A percentile compares a stretch with the other conserved stretches of the same genome.
These are phyloP conservation scores for Primulina tabacum DNA, from an alignment of 257 asterid genomes.

Conservation along the genomic window DNA sequence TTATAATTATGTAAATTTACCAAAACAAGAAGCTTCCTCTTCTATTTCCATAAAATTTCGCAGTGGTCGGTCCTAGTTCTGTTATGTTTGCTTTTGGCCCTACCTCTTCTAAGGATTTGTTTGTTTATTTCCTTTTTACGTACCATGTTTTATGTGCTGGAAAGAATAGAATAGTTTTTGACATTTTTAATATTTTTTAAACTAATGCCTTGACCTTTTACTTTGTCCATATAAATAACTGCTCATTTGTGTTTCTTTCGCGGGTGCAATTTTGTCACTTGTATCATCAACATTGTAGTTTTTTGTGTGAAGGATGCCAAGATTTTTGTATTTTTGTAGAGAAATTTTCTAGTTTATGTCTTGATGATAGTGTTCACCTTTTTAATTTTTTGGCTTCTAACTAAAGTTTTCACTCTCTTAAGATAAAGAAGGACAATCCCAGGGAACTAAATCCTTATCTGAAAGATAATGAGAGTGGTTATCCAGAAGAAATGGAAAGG, in stretches of 20 bases:
- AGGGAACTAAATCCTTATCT: constrained; percentile 82
- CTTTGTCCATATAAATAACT: not conserved
- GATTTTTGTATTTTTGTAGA: not conserved
- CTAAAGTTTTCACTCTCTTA: constrained; percentile 20
- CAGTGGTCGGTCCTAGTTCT: not conserved
- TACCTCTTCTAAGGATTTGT: too few relatives aligned
- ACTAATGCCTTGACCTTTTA: not conserved
- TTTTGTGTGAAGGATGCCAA: not conserved
- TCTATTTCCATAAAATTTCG: too few relatives aligned
- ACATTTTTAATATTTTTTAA: constrained; percentile 14
- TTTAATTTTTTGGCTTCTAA: constrained; percentile 11
- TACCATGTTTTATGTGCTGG: not conserved
- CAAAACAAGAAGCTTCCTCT: too few relatives aligned
- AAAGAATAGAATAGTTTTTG: not conserved
- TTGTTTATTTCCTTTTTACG: constrained; percentile 4
- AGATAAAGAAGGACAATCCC: constrained; percentile 68
- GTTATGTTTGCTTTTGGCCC: not conserved
- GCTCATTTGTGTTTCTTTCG: not conserved
- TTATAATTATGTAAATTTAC: too few relatives aligned
- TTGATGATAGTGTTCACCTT: constrained; percentile 15
- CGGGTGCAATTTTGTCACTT: constrained; percentile 11
- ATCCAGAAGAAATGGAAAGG: constrained; percentile 68
- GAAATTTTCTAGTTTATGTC: constrained; percentile 5
- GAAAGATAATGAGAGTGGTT: constrained; percentile 66
- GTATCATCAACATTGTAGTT: not conserved